phyloP scores from a whole-genome alignment of 176 grass and related monocot species.

The Oryza punctata region DNA sequence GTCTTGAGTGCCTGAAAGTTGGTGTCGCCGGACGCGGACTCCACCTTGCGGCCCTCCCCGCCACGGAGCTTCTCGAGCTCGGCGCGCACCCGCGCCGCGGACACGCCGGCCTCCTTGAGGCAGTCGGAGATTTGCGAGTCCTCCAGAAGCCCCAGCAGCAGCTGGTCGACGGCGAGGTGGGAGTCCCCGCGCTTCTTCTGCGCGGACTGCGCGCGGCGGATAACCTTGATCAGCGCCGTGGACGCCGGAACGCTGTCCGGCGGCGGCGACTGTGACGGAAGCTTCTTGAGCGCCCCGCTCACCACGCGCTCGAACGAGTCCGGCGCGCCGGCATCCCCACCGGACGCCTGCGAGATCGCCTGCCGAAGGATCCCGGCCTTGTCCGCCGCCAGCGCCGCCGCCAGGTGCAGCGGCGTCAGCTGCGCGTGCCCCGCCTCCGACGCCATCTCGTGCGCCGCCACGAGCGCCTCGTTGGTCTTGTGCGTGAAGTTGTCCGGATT shows the following conservation, averaged over 20 bases:
- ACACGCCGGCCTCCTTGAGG: constrained; percentile 72
- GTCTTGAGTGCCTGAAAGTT: constrained; percentile 83
- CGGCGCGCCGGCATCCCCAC: constrained; percentile 26
- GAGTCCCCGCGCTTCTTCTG: constrained; percentile 75
- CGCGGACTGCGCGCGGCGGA: constrained; percentile 65
- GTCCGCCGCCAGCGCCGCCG: constrained; percentile 47
- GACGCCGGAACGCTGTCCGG: constrained; percentile 61
- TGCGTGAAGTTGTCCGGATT: constrained; percentile 97
- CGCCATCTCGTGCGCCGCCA: constrained; percentile 76
- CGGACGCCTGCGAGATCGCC: constrained; percentile 57
- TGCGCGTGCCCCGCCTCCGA: constrained; percentile 65
- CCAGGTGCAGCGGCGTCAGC: constrained; percentile 78
- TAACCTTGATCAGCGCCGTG: constrained; percentile 60
- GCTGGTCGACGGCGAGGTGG: constrained; percentile 76
- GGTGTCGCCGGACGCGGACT: constrained; percentile 64
- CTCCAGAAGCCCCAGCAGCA: constrained; percentile 66
- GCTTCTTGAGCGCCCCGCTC: constrained; percentile 51
- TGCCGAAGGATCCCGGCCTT: constrained; percentile 56
- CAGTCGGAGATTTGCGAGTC: constrained; percentile 66
- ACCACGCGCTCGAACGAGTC: constrained; percentile 73
- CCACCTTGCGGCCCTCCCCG: constrained; percentile 49
- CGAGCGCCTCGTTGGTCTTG: constrained; percentile 93
- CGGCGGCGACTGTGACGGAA: constrained; percentile 64
- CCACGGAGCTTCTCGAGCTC: constrained; percentile 75
- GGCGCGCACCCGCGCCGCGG: constrained; percentile 38